phyloP scores from a whole-genome alignment of 2,329 filamentous ascomycete species.

The Fusarium fracticaudum region DNA sequence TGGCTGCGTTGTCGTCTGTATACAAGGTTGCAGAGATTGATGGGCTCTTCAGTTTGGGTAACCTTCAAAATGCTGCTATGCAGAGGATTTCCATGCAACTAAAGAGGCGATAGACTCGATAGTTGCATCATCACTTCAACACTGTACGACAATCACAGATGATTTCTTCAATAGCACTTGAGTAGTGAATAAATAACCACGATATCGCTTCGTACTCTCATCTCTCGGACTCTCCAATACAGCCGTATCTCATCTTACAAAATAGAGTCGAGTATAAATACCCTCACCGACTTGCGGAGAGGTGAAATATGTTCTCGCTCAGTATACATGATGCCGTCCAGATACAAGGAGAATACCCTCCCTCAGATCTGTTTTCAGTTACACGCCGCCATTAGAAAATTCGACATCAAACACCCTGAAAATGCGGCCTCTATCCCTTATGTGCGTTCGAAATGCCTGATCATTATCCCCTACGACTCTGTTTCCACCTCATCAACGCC shows the following conservation, averaged over 20 bases:
- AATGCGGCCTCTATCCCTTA: slow-evolving; percentile 44
- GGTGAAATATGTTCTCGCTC: slow-evolving; percentile 23
- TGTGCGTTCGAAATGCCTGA: slow-evolving; percentile 41
- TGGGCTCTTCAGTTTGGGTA: slow-evolving; percentile 9
- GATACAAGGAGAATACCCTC: slow-evolving; percentile 29
- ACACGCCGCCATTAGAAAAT: slow-evolving; percentile 41
- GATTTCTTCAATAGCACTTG: not conserved
- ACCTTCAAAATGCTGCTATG: slow-evolving; percentile 13
- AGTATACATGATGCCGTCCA: slow-evolving; percentile 41
- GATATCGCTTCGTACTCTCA: slow-evolving; percentile 34
- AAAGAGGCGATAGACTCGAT: slow-evolving; percentile 28
- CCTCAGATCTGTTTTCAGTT: slow-evolving; percentile 38
- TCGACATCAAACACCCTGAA: slow-evolving; percentile 44
- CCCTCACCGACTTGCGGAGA: slow-evolving; percentile 32
- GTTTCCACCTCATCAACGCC: slow-evolving; percentile 60
- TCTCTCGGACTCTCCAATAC: slow-evolving; percentile 36
- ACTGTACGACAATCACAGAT: not conserved
- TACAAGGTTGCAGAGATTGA: slow-evolving; percentile 38
- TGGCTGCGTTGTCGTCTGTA: not conserved
- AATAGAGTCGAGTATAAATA: slow-evolving; percentile 26
- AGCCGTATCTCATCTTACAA: slow-evolving; percentile 42
- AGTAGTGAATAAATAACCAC: slow-evolving; percentile 31
- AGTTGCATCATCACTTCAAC: slow-evolving; percentile 15
- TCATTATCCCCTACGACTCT: slow-evolving; percentile 43
- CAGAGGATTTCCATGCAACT: slow-evolving; percentile 22